phyloP scores from a whole-genome alignment of 768 basidiomycete species.

The Polyporus arcularius region DNA sequence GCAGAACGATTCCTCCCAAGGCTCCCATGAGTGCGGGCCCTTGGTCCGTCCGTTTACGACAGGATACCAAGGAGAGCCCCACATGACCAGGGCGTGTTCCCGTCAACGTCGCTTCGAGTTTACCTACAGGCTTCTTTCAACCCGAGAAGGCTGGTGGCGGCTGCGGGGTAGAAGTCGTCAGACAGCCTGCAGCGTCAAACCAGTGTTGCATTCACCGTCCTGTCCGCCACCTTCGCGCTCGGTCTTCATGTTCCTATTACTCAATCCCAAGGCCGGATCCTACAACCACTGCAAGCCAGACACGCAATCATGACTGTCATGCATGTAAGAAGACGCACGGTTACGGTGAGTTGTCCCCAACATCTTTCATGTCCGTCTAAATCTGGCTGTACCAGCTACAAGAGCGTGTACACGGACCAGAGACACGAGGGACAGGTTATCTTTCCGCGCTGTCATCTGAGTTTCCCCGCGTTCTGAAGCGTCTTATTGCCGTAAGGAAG shows the following conservation, averaged over 20 bases:
- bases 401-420: no score
- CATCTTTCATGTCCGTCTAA: no score
- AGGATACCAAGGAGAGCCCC: background rate
- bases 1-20: slow-evolving; percentile 10
- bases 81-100: slow-evolving; percentile 4
- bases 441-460: no score
- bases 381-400: no score
- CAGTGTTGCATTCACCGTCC: slow-evolving; percentile 7
- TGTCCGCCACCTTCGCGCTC: slow-evolving; percentile 1
- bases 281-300: background rate
- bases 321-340: background rate
- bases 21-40: slow-evolving; percentile 6
- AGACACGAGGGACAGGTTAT: no score
- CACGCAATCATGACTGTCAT: background rate
- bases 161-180: background rate
- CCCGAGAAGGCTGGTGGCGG: background rate
- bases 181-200: slow-evolving; percentile 3
- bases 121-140: background rate
- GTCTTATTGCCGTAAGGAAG: no score
- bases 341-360: background rate
- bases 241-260: slow-evolving; percentile 7
- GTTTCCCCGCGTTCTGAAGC: no score
- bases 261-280: slow-evolving; percentile 6
- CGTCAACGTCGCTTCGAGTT: slow-evolving; percentile 5
- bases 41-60: slow-evolving; percentile 11